A percentile compares a stretch with the other conserved stretches of the same genome.
These are phyloP conservation scores for Neofusicoccum umdonicola DNA, from an alignment of 2,329 filamentous ascomycete genomes.

Conservation along the genomic window DNA sequence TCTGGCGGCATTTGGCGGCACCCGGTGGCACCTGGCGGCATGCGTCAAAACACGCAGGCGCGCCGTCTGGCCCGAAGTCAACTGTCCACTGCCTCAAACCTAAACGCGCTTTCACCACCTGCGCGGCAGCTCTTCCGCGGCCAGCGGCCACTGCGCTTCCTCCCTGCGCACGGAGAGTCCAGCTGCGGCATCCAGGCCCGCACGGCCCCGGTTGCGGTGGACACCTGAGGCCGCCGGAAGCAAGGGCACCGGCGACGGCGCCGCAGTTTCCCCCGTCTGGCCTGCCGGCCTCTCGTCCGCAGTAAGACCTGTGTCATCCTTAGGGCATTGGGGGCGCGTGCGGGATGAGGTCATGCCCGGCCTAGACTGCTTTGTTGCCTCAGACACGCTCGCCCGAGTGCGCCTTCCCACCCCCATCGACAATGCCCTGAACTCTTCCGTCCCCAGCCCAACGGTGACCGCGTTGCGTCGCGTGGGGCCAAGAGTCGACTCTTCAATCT, in stretches of 20 bases:
- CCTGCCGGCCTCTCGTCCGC: background rate
- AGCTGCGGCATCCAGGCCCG: too few relatives aligned
- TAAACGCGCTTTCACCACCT: background rate
- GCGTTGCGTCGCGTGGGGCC: background rate
- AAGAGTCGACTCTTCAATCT: too few relatives aligned
- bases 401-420: background rate
- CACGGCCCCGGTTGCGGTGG: background rate
- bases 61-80: background rate
- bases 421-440: background rate
- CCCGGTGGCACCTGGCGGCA: too few relatives aligned
- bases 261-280: background rate
- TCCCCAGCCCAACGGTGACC: background rate
- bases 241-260: background rate
- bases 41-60: background rate
- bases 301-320: background rate
- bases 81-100: background rate
- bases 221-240: background rate
- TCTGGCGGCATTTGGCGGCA: background rate
- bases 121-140: too few relatives aligned
- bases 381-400: background rate
- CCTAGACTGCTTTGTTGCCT: slow-evolving; percentile 10
- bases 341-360: background rate
- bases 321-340: background rate
- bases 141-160: too few relatives aligned
- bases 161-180: too few relatives aligned